A percentile compares a stretch with the other conserved stretches of the same genome.
Conservation (phyloP, 192 early-diverging fungal species). For the Coemansia sp. region DNA sequence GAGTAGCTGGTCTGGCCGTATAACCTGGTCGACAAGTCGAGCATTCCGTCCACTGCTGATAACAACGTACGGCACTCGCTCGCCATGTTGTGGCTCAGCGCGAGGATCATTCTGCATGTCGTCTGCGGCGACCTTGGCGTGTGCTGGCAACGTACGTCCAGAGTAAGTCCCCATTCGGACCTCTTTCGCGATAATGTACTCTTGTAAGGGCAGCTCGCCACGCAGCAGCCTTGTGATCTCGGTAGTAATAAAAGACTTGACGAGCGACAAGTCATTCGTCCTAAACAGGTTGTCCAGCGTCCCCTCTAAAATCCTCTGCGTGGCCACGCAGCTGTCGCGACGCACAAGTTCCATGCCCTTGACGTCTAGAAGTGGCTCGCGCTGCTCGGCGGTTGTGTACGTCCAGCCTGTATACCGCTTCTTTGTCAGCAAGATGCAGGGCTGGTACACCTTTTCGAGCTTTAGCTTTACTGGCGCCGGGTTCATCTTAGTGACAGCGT, state of each 20-base stretch:
- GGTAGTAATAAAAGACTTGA: conserved; percentile 73
- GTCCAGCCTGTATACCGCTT: conserved; percentile 93
- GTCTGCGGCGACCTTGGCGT: conserved; percentile 69
- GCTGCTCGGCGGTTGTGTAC: conserved; percentile 66
- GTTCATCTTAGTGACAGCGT: conserved; percentile 70
- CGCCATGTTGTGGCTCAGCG: conserved; percentile 81
- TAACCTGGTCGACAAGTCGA: conserved; percentile 72
- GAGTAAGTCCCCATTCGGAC: conserved; percentile 80
- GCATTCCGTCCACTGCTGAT: conserved; percentile 66
- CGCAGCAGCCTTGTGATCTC: conserved; percentile 76
- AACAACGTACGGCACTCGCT: conserved; percentile 90
- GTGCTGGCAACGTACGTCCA: conserved; percentile 62
- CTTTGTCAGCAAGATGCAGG: conserved; percentile 86
- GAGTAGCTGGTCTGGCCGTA: conserved; percentile 68
- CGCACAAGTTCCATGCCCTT: conserved; percentile 97
- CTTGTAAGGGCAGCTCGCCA: conserved; percentile 66
- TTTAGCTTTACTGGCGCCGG: conserved; percentile 87
- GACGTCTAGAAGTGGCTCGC: conserved; percentile 80
- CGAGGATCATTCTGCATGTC: conserved; percentile 71
- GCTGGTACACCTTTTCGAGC: conserved; percentile 94
- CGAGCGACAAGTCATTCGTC: conserved; percentile 74
- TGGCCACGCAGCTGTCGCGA: conserved; percentile 79
- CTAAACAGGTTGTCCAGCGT: conserved; percentile 79
- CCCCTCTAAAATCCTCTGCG: conserved; percentile 77
- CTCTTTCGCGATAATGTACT: conserved; percentile 90